Evolutionary conservation across 2,329 filamentous ascomycete species (phyloP), one percentile per base, ranked within the genome.

Genomic region (Cryphonectria nitschkei): DNA sequence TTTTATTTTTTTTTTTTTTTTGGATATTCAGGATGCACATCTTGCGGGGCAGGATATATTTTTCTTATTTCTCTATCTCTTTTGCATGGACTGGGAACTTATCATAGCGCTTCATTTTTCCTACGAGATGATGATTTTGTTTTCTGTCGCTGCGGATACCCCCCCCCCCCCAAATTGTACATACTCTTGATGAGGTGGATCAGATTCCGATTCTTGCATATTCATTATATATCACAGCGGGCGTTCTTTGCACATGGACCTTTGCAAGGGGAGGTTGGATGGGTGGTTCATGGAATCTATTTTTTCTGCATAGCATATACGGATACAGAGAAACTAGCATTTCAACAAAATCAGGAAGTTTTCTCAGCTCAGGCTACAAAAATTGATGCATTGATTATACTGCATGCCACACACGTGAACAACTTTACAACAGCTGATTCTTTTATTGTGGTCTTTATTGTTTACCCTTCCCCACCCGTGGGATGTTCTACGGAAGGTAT

Each of bases 251-350:
- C 63, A 46, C 60, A 60, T 39, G 37, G 37, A 39, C 9, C 9
- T 43, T 32, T 37, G 37, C 37, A 54, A 52, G 26, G 46, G 19
- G 32, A 6, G 64, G 22, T 46, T 34, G 37, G 60, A 39, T 9
- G 37, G 6, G 5, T 9, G 6, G 5, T 9, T 39, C 37, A 39
- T 1, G 37, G 26, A 52, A 58, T 41, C 32, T 61, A 16, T 37
- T 66, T 26, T 66, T 58, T 54, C 46, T 56, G 34, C 63, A 65
- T 37, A 65, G 46, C 63, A 65, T 52, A 65, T n/a, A 41, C 32
- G 43, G 63, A 52, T 37, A 39, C 63, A 65, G 63, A 54, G 37
- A 22, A 26, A 64, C 34, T 19, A 41, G n/a, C 37, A 7, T 46
- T n/a, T 41, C 13, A 29, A 63, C 37, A 63, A 2, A 63, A 14